Evolutionary conservation across 805 yeast species (phyloP).

Genomic region (Schwanniomyces sp.): DNA sequence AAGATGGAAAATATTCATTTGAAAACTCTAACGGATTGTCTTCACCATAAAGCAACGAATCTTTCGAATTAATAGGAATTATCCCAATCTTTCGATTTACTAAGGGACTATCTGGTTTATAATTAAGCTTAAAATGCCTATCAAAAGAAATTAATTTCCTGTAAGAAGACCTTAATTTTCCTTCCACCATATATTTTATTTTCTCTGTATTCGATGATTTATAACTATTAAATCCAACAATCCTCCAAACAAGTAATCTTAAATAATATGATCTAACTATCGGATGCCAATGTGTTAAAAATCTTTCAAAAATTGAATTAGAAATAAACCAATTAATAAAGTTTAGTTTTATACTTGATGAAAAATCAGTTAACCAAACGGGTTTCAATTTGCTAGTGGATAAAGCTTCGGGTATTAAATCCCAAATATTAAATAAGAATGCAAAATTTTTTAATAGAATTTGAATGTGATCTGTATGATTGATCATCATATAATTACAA

Average conservation of each 20-base stretch:
- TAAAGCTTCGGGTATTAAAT: slow-evolving; percentile 50
- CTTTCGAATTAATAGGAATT: slow-evolving; percentile 28
- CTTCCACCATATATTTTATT: slow-evolving; percentile 28
- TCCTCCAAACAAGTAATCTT: slow-evolving; percentile 67
- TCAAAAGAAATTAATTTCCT: slow-evolving; percentile 25
- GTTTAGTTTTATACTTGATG: slow-evolving; percentile 47
- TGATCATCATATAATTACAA: slow-evolving; percentile 57
- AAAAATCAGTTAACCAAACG: slow-evolving; percentile 40
- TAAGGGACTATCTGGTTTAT: slow-evolving; percentile 38
- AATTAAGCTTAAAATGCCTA: slow-evolving; percentile 23
- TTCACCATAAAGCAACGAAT: slow-evolving; percentile 15
- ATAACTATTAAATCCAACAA: slow-evolving; percentile 43
- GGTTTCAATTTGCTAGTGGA: slow-evolving; percentile 9
- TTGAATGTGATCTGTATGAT: slow-evolving; percentile 57
- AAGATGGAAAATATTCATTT: slow-evolving; percentile 15
- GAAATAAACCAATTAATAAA: slow-evolving; percentile 57
- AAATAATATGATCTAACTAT: slow-evolving; percentile 68
- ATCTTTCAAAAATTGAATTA: slow-evolving; percentile 49
- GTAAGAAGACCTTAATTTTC: slow-evolving; percentile 28
- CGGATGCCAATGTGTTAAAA: slow-evolving; percentile 80
- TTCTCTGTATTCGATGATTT: slow-evolving; percentile 33
- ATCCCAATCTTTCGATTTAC: slow-evolving; percentile 53
- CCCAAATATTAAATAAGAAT: slow-evolving; percentile 74
- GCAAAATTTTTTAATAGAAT: slow-evolving; percentile 64
- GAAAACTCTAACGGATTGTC: slow-evolving; percentile 9